Percentiles rank a stretch among this genome's conserved stretches.
Evolutionary conservation across 495 filamentous ascomycete species (phyloP).

Genomic region (Cenococcum geophilum): DNA sequence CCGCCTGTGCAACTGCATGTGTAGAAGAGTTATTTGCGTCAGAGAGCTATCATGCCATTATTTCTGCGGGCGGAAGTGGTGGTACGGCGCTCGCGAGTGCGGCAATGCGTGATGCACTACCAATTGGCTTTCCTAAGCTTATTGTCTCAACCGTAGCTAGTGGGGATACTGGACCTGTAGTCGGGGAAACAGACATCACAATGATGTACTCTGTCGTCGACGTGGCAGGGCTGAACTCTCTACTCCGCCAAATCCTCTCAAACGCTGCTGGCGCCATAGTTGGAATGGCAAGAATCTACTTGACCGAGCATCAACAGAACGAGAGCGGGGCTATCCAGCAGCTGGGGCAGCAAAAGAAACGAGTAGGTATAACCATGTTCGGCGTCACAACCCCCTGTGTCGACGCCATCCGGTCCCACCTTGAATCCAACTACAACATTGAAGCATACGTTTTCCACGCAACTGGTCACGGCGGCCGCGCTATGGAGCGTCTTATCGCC

Average conservation of each 20-base stretch:
- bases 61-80: conserved; percentile 50
- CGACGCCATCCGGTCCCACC: conserved; percentile 41
- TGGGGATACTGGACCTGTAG: conserved; percentile 51
- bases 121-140: conserved; percentile 61
- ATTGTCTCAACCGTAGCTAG: conserved; percentile 63
- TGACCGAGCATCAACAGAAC: conserved; percentile 15
- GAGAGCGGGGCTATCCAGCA: conserved; percentile 1
- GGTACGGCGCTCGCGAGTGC: conserved; percentile 52
- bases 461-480: conserved; percentile 58
- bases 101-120: conserved; percentile 53
- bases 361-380: conserved; percentile 65
- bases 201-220: conserved; percentile 68
- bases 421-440: conserved; percentile 39
- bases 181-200: conserved; percentile 60
- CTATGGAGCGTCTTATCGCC: conserved; percentile 57
- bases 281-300: conserved; percentile 49
- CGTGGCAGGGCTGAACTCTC: conserved; percentile 56
- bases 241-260: conserved; percentile 49
- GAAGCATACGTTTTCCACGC: conserved; percentile 65
- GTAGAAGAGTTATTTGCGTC: conserved; percentile 37
- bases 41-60: conserved; percentile 47
- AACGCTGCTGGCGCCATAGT: conserved; percentile 57
- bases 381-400: conserved; percentile 64
- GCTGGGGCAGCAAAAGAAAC: conserved; percentile 33
- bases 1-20: conserved; percentile 36